Base-by-base conservation (phyloP, 176 grass and related monocot species). In the Avena insularis region DNA sequence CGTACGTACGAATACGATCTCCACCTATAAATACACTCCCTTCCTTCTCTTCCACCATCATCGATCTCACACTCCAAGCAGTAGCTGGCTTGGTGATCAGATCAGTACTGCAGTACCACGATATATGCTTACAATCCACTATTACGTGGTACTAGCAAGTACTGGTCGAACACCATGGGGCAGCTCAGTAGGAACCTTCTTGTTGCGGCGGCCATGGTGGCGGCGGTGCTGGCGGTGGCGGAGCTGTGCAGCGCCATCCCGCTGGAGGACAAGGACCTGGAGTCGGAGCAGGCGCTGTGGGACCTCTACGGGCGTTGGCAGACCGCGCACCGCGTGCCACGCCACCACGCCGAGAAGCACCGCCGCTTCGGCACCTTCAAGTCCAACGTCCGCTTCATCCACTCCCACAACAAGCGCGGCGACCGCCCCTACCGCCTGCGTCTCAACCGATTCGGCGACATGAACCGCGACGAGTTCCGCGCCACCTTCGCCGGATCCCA, bases 371-470 rank as follows among this genome's bases (percentile, higher is more conserved):
- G 79, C 25, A 83, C 85, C 50, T 94, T 97, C 88, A 92, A 97
- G 88, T 89, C 79, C 38, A 97, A 97, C 75, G 94, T 71, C 50
- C 85, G 59, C 69, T 97, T 83, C 94, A 91, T 97, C 90, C 94
- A 94, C 79, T 67, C 83, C 33, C 93, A 92, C 80, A 97, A 97
- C 88, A 92, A 78, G 61, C 89, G 86, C 83, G 86, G 61, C 38
- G 83, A 87, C 70, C 77, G 31, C 2, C 60, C 88, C 8, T 97
- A 92, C 82, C 91, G 93, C 69, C 94, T 97, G 19, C 49, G 67
- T 19, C 90, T 97, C n/a, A 97, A 97, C 90, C 93, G 83, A 15
- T 97, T 94, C 87, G 94, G 92, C 49, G 94, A 97, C 85, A 87
- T 94, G 92, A 51, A 46, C 20, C 85, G 8, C 6, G 86, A 94